A percentile compares a stretch with the other conserved stretches of the same genome.
These are phyloP conservation scores for Curvularia eragrostidis DNA, from an alignment of 2,329 filamentous ascomycete genomes.

Conservation along the genomic window DNA sequence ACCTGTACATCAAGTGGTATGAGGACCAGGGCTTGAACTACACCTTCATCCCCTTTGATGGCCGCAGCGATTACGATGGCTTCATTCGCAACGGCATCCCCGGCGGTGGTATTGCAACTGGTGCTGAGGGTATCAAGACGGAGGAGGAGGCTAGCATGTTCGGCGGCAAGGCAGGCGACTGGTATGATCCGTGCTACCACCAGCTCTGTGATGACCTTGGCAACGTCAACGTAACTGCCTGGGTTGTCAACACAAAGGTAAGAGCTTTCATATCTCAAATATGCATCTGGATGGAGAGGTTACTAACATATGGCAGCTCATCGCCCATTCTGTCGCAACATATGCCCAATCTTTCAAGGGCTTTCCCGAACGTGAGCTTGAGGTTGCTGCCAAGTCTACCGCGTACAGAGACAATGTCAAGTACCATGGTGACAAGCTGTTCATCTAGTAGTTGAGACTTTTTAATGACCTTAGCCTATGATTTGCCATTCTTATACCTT, in stretches of 20 bases:
- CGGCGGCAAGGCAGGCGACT: conserved; percentile 49
- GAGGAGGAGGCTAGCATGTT: conserved; percentile 46
- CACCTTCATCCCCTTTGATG: conserved; percentile 51
- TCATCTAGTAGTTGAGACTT: too few species aligned
- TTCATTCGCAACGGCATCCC: conserved; percentile 52
- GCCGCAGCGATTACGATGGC: conserved; percentile 52
- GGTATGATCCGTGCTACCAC: conserved; percentile 52
- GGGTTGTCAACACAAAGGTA: conserved; percentile 50
- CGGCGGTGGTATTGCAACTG: conserved; percentile 51
- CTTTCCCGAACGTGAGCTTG: conserved; percentile 42
- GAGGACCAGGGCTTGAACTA: conserved; percentile 46
- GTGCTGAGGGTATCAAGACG: conserved; percentile 52
- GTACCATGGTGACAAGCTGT: conserved; percentile 47
- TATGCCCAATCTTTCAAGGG: conserved; percentile 46
- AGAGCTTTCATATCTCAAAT: not conserved
- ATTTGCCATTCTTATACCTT: too few species aligned
- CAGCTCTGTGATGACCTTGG: conserved; percentile 49
- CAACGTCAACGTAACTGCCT: conserved; percentile 50
- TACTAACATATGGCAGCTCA: conserved; percentile 34
- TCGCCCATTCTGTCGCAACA: conserved; percentile 48
- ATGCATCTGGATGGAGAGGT: not conserved
- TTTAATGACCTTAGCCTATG: too few species aligned
- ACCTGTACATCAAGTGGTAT: conserved; percentile 51
- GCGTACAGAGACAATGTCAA: conserved; percentile 32
- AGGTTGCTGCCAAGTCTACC: conserved; percentile 20